Percentiles rank a stretch among this genome's conserved stretches.
These are phyloP conservation scores for Didymella exigua DNA, from an alignment of 2,329 filamentous ascomycete genomes.

Conservation along the genomic window DNA sequence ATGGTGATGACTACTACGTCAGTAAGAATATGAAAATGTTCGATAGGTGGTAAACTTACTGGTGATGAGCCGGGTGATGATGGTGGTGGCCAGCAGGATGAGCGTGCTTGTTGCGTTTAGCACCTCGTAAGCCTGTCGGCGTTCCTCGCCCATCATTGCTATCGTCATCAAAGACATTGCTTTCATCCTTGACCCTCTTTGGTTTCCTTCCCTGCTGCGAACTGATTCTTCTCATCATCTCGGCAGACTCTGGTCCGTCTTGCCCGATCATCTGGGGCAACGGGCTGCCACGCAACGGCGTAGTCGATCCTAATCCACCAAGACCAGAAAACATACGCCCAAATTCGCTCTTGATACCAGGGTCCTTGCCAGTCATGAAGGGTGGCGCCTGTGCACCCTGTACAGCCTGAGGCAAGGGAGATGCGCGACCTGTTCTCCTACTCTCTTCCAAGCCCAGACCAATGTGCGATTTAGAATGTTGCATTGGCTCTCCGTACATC, in stretches of 20 bases:
- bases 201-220: slow-evolving; percentile 47
- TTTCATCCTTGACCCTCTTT: slow-evolving; percentile 78
- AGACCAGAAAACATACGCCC: slow-evolving; percentile 96
- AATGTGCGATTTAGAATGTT: slow-evolving; percentile 71
- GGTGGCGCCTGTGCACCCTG: slow-evolving; percentile 87
- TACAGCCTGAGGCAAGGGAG: slow-evolving; percentile 89
- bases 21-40: slow-evolving; percentile 38
- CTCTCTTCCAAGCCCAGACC: slow-evolving; percentile 74
- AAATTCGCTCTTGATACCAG: slow-evolving; percentile 92
- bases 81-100: slow-evolving; percentile 62
- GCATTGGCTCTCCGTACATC: slow-evolving; percentile 59
- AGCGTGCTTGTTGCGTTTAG: slow-evolving; percentile 64
- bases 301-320: slow-evolving; percentile 67
- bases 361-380: slow-evolving; percentile 78
- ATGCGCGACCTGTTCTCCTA: slow-evolving; percentile 81
- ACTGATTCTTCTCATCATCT: slow-evolving; percentile 43
- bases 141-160: slow-evolving; percentile 67
- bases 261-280: slow-evolving; percentile 44
- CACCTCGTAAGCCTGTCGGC: slow-evolving; percentile 67
- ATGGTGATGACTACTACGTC: slow-evolving; percentile 63
- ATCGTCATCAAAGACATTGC: slow-evolving; percentile 68
- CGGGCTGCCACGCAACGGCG: slow-evolving; percentile 60
- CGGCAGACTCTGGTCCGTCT: slow-evolving; percentile 39
- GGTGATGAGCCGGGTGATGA: slow-evolving; percentile 59
- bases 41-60: slow-evolving; percentile 49